These are phyloP conservation scores for Wakefieldia striispora DNA, from an alignment of 768 basidiomycete genomes.

Conservation along the genomic window DNA sequence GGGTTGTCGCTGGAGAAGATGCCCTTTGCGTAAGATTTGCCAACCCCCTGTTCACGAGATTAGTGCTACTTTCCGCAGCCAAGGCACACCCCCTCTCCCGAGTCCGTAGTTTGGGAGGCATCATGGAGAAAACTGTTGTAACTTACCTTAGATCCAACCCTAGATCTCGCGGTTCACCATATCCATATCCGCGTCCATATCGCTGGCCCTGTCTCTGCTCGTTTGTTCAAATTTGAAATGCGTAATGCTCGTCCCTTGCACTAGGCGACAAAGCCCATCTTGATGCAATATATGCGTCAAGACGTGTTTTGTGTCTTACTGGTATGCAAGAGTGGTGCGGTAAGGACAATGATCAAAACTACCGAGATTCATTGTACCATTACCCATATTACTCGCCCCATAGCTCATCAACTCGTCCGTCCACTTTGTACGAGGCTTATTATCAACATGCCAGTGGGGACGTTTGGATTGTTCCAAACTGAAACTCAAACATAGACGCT, in stretches of 20 bases:
- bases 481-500: too few relatives aligned
- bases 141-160: neutral
- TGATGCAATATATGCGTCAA: slow-evolving; percentile 8
- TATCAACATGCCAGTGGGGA: too few relatives aligned
- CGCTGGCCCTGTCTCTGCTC: neutral
- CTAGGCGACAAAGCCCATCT: slow-evolving; percentile 15
- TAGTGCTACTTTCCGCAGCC: neutral
- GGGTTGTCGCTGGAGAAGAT: neutral
- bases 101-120: too few relatives aligned
- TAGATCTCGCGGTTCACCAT: neutral
- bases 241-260: neutral
- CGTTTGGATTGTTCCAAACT: too few relatives aligned
- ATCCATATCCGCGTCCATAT: neutral
- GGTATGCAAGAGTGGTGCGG: neutral
- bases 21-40: neutral
- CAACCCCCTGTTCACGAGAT: too few relatives aligned
- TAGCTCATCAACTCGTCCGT: too few relatives aligned
- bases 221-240: neutral
- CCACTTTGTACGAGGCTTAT: too few relatives aligned
- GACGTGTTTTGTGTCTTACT: slow-evolving; percentile 8
- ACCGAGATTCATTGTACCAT: too few relatives aligned
- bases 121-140: neutral
- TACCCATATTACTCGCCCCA: too few relatives aligned
- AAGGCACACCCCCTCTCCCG: neutral
- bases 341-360: too few relatives aligned